phyloP scores from a whole-genome alignment of 2,329 filamentous ascomycete genomes.

The Dactylonectria estremocensis region DNA sequence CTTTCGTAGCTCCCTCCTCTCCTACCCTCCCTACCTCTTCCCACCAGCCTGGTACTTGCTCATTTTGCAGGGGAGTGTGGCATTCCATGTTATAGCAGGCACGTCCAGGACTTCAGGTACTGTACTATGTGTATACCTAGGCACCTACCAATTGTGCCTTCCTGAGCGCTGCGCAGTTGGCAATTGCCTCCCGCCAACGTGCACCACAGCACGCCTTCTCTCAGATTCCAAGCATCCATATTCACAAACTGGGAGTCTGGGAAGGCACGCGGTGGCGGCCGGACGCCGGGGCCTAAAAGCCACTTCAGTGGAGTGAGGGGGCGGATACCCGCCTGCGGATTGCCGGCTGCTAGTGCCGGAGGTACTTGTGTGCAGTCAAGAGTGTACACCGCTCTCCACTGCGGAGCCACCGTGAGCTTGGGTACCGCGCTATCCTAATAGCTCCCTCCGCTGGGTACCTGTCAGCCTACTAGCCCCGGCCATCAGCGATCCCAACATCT shows the following conservation, averaged over 20 bases:
- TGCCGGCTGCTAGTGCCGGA: constrained; percentile 39
- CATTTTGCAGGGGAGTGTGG: neutral
- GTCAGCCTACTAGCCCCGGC: constrained; percentile 16
- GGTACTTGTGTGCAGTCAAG: constrained; percentile 33
- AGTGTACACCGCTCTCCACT: constrained; percentile 23
- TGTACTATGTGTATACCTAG: neutral
- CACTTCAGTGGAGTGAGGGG: constrained; percentile 34
- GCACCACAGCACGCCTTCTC: neutral
- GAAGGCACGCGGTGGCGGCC: constrained; percentile 35
- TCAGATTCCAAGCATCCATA: neutral
- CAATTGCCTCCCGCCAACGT: neutral
- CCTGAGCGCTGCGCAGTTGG: neutral
- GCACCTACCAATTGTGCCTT: neutral
- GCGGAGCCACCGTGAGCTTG: neutral
- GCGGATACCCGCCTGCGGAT: constrained; percentile 41
- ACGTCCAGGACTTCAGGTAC: neutral
- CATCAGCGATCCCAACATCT: constrained; percentile 40
- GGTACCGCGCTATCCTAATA: constrained; percentile 3
- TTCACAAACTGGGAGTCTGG: neutral
- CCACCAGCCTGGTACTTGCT: neutral
- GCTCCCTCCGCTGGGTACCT: neutral
- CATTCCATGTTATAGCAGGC: neutral
- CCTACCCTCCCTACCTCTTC: too few relatives aligned
- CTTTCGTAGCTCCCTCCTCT: neutral
- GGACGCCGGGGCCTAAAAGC: constrained; percentile 35